Evolutionary conservation across 2,329 filamentous ascomycete species (phyloP).

Genomic region (Orbilia javanica): DNA sequence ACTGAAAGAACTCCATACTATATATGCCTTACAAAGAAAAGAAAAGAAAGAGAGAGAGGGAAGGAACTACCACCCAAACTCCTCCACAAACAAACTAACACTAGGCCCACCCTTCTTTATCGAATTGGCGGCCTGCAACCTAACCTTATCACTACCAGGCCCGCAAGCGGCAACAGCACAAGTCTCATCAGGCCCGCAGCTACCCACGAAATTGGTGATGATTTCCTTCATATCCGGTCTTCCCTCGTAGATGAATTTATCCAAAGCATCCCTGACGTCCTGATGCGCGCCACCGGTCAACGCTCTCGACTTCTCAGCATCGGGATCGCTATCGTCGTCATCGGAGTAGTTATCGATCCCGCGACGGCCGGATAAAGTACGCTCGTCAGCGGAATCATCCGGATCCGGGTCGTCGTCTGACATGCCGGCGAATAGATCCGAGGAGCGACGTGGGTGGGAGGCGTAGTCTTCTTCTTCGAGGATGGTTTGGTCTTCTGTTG

Average conservation of each 20-base stretch:
- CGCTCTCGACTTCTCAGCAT: conserved; percentile 28
- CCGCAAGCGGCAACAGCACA: conserved; percentile 51
- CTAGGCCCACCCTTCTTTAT: conserved; percentile 57
- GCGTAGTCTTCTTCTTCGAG: conserved; percentile 56
- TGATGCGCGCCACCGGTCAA: conserved; percentile 44
- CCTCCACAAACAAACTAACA: conserved; percentile 57
- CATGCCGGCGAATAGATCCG: conserved; percentile 50
- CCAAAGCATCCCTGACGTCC: conserved; percentile 46
- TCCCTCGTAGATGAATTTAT: conserved; percentile 56
- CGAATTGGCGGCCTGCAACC: conserved; percentile 32
- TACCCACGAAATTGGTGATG: conserved; percentile 46
- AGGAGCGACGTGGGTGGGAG: not conserved
- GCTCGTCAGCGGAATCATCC: conserved; percentile 52
- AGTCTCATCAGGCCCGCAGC: conserved; percentile 53
- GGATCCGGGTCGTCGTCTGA: conserved; percentile 52
- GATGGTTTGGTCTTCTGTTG: conserved; percentile 51
- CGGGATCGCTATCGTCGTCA: conserved; percentile 31
- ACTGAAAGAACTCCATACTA: conserved; percentile 1
- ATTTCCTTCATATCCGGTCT: conserved; percentile 56
- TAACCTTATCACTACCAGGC: conserved; percentile 51
- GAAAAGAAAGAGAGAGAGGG: conserved; percentile 34
- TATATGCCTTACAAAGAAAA: conserved; percentile 23
- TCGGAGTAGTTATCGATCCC: conserved; percentile 45
- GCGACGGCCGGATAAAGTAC: conserved; percentile 22
- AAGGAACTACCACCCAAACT: conserved; percentile 57